Conservation (phyloP, 495 filamentous ascomycete genomes). For the Penicillium egyptiacum region DNA sequence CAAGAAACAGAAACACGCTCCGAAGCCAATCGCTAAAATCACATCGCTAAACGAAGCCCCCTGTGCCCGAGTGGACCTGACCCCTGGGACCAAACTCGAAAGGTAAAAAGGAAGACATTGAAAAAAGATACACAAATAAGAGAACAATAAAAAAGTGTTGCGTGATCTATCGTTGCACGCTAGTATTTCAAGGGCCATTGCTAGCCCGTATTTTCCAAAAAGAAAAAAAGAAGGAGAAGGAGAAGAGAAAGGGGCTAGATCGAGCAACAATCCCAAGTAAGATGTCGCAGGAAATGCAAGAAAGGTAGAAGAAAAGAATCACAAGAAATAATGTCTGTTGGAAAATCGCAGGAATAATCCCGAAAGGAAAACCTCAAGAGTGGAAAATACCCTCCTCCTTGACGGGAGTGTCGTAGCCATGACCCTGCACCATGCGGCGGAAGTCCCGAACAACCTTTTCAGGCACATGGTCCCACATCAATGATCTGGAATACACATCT, state of each 20-base stretch:
- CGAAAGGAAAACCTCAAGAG: slow-evolving; percentile 10
- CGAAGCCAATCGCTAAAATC: slow-evolving; percentile 14
- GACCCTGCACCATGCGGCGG: slow-evolving; percentile 77
- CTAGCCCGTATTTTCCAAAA: slow-evolving; percentile 11
- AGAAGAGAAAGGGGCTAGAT: neutral
- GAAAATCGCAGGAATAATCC: neutral
- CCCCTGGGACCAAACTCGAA: neutral
- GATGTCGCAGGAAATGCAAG: slow-evolving; percentile 10
- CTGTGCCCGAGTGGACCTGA: neutral
- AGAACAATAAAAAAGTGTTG: slow-evolving; percentile 4
- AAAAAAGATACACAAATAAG: slow-evolving; percentile 5
- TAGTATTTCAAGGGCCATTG: slow-evolving; percentile 14
- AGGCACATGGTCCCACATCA: slow-evolving; percentile 94
- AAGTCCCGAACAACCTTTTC: slow-evolving; percentile 90
- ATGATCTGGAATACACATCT: slow-evolving; percentile 87
- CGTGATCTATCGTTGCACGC: slow-evolving; percentile 17
- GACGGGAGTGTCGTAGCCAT: slow-evolving; percentile 45
- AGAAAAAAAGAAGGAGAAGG: neutral
- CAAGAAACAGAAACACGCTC: slow-evolving; percentile 12
- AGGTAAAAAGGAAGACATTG: neutral
- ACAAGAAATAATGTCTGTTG: slow-evolving; percentile 8
- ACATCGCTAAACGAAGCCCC: slow-evolving; percentile 10
- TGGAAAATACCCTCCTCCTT: slow-evolving; percentile 37
- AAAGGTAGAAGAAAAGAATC: slow-evolving; percentile 16
- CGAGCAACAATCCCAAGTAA: neutral